Conservation (phyloP, 2,329 filamentous ascomycete species). For the Claviceps sp. region DNA sequence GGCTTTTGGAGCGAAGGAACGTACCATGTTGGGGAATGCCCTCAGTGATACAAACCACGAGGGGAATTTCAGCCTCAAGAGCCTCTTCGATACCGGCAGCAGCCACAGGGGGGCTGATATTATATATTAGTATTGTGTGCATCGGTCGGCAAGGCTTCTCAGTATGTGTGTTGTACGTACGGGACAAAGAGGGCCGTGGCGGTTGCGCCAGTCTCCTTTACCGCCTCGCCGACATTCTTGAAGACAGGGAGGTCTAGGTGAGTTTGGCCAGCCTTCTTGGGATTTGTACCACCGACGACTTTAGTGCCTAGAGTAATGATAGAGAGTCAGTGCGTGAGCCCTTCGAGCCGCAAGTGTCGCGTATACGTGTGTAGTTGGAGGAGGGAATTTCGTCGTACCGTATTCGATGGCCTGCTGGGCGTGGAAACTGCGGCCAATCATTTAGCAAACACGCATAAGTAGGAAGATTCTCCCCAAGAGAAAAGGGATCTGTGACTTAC, state of each 20-base stretch:
- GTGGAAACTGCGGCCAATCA: conserved; percentile 59
- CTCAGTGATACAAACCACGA: conserved; percentile 96
- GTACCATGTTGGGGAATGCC: conserved; percentile 93
- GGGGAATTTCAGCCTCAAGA: conserved; percentile 78
- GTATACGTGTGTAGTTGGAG: conserved; percentile 1
- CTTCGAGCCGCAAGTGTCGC: neutral
- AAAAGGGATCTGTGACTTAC: conserved; percentile 35
- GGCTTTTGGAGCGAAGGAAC: conserved; percentile 15
- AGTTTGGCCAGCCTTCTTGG: conserved; percentile 87
- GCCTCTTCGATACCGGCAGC: conserved; percentile 96
- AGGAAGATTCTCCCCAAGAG: no score
- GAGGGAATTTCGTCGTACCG: conserved; percentile 43
- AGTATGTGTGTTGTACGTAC: conserved; percentile 34
- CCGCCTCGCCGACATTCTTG: conserved; percentile 72
- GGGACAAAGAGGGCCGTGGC: conserved; percentile 95
- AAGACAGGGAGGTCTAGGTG: conserved; percentile 93
- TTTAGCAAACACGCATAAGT: neutral
- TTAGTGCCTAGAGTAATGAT: conserved; percentile 57
- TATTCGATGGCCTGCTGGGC: conserved; percentile 97
- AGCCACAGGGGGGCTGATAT: conserved; percentile 71
- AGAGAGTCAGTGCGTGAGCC: conserved; percentile 12
- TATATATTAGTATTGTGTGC: conserved; percentile 7
- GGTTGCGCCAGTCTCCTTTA: conserved; percentile 80
- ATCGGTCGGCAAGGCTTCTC: conserved; percentile 3
- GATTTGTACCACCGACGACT: conserved; percentile 95